phyloP scores from a whole-genome alignment of 306 rosid genomes.

The Medicago arabica region DNA sequence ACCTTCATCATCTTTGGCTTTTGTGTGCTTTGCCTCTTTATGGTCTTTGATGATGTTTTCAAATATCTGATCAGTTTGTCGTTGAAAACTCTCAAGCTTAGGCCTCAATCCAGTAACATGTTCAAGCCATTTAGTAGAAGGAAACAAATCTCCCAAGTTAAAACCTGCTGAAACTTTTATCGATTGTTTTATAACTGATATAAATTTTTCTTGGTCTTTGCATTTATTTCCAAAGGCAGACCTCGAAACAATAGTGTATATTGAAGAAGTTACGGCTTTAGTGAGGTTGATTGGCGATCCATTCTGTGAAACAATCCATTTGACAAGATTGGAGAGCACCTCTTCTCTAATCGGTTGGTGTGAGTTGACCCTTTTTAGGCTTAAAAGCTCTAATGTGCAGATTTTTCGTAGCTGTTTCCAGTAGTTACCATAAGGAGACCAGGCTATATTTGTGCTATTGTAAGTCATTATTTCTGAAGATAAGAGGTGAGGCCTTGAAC shows the following conservation, averaged over 20 bases:
- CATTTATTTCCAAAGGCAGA: slow-evolving; percentile 46
- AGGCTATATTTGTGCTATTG: slow-evolving; percentile 23
- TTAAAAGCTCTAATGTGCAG: slow-evolving; percentile 45
- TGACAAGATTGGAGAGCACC: slow-evolving; percentile 36
- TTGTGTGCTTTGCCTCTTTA: not conserved
- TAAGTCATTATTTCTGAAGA: slow-evolving; percentile 28
- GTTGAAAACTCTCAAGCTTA: slow-evolving; percentile 12
- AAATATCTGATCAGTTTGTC: slow-evolving; percentile 20
- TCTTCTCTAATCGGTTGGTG: slow-evolving; percentile 43
- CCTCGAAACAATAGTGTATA: slow-evolving; percentile 30
- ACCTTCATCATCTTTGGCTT: slow-evolving; percentile 6
- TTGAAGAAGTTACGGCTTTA: slow-evolving; percentile 2
- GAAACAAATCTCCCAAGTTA: slow-evolving; percentile 40
- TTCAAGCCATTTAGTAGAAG: slow-evolving; percentile 39
- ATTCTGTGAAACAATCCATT: slow-evolving; percentile 24
- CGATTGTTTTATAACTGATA: not conserved
- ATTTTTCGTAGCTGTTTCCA: slow-evolving; percentile 47
- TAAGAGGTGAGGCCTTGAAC: slow-evolving; percentile 40
- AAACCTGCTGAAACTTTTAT: slow-evolving; percentile 7
- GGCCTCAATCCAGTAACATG: slow-evolving; percentile 27
- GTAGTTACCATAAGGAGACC: slow-evolving; percentile 46
- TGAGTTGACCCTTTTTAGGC: slow-evolving; percentile 38
- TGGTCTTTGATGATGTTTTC: slow-evolving; percentile 35
- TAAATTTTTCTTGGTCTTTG: slow-evolving; percentile 40
- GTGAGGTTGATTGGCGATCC: slow-evolving; percentile 45